Base-by-base conservation (phyloP, 805 yeast species). In the Ogataea populi-albae region DNA sequence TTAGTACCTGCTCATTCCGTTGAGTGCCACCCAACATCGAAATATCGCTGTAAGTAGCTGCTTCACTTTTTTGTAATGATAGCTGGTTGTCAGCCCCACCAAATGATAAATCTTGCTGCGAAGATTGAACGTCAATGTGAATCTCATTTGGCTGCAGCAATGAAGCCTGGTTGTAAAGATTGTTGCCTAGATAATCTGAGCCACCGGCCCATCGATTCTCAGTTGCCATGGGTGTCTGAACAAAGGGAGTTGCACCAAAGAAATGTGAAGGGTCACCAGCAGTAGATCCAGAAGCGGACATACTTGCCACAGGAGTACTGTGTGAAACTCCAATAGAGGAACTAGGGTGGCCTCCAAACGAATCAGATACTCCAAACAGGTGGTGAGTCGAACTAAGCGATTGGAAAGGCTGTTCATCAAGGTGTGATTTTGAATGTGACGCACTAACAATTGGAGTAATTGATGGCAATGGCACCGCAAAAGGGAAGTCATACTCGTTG, bases 401-500 rank as follows among this genome's bases (percentile, higher is more conserved):
- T 34, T 32, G 49, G 34, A 35, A 44, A 6, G 41, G 38, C 26
- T 38, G 43, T 19, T 30, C 38, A 18, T 23, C 39, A 5, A 41
- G 17, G 9, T 41, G 26, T 12, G 48, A 41, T 11, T 17, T 39
- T 16, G 26, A 30, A 14, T 27, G 43, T 32, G 39, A 32, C 14
- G 26, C 38, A 24, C 37, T 25, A 37, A 26, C 17, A 34, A 32
- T 18, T 20, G 23, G 25, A 26, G 39, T 28, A 32, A 43, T 36
- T 9, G 42, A 37, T 31, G 79, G 79, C 29, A 79, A 63, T 4
- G 86, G 80, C 5, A 71, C 65, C 35, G 69, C 56, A 56, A 86
- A 86, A 3, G 94, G 95, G 27, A 67, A 65, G n/a, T 54, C 54
- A 35, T 57, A 68, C 41, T 75, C 76, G 32, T 68, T 70, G 10